Base-by-base conservation (phyloP, 116 monocot species). In the Posidonia oceanica region DNA sequence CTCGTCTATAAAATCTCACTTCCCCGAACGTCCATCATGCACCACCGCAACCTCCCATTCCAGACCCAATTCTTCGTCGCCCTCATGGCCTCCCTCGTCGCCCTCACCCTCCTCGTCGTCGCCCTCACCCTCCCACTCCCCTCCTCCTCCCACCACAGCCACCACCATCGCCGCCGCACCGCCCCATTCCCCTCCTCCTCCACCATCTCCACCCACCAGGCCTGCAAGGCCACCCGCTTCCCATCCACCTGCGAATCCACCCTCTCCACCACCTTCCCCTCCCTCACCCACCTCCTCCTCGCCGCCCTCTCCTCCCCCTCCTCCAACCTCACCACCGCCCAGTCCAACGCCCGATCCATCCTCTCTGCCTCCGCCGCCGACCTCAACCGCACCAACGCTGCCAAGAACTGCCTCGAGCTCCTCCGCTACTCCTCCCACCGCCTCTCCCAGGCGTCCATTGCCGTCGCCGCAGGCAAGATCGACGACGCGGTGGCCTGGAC, bases 321-420 rank as follows among this genome's bases (percentile, higher is more conserved):
- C 17, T 13, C 29, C 55, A 57, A 55, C 77, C 41, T 65, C 7
- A 7, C 16, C 17, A 41, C 65, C 18, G 40, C 42, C n/a, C 37
- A 17, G 37, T 17, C 39, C 17, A 65, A 65, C 7, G n/a, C 42
- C 18, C 7, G 8, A 8, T 39, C 65, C n/a, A 65, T 65, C 18
- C 41, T 41, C 39, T 2, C 1, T 20, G 18, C 65, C 41, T 65
- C 65, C 65, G 15, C 15, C 18, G 15, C 39, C 42, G 17, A 65
- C 41, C 74, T 60, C 58, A 83, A 85, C 85, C 85, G 80, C 67
- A 60, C 88, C 54, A 80, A 71, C 59, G 82, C 80, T 59, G 80
- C 88, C 56, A 17, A 66, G 36, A 88, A 74, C 71, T 85, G 88
- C 82, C 37, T 83, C 64, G 82, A 82, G 37, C 73, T 78, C 71